Conservation (phyloP, 2,329 filamentous ascomycete species). For the Colletotrichum sp. region DNA sequence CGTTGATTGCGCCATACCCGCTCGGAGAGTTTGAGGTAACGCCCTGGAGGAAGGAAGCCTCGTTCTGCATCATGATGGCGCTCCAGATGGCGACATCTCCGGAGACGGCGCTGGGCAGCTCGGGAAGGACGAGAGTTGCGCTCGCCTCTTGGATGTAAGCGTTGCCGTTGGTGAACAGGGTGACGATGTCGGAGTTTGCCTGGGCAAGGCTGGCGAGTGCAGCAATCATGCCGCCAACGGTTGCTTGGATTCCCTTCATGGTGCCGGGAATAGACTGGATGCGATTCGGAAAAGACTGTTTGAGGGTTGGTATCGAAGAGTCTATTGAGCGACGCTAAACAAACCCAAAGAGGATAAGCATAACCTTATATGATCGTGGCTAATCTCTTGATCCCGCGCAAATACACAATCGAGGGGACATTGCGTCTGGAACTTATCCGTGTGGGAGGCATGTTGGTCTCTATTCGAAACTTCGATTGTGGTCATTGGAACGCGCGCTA, state of each 20-base stretch:
- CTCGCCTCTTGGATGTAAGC: not conserved
- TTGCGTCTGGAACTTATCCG: not conserved
- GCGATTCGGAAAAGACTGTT: not conserved
- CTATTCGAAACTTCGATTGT: not conserved
- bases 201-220: not conserved
- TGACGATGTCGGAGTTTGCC: not conserved
- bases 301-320: not conserved
- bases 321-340: not conserved
- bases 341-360: not conserved
- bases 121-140: not conserved
- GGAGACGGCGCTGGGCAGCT: not conserved
- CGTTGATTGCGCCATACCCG: not conserved
- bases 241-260: not conserved
- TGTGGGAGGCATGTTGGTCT: not conserved
- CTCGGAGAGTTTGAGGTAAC: not conserved
- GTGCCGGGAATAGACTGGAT: not conserved
- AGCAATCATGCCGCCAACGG: not conserved
- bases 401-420: not conserved
- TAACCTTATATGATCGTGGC: not conserved
- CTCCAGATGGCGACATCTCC: constrained; percentile 5
- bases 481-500: not conserved
- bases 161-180: not conserved
- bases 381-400: not conserved
- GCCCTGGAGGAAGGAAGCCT: not conserved
- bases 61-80: constrained; percentile 7